Base-by-base conservation (phyloP, 257 asterid species). In the Thymus quinquecostatus region DNA sequence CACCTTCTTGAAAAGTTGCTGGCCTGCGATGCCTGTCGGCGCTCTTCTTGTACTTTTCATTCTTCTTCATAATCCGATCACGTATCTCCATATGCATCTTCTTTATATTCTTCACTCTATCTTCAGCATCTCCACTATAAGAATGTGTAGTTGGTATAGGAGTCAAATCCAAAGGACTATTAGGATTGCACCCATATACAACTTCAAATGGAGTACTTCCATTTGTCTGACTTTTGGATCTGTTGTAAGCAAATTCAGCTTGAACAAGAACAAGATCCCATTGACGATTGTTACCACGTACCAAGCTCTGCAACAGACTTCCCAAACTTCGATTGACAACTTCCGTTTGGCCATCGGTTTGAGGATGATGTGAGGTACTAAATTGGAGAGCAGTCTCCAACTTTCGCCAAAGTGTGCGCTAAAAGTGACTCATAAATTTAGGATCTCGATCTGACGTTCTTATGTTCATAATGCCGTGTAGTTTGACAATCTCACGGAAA, bases 351-450 rank as follows among this genome's bases (percentile, higher is more conserved):
- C 9, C 56, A 13, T 50, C 29, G 56, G 56, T 50, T 50, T 50
- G 29, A 11, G 56, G 56, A 3, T 50, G 28, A 5, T 41, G 57
- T 2, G 58, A 65, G n/a, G 70, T 45, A 11, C 70, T 64, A 66
- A 66, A 66, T 1, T 66, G 45, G 2, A 66, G 45, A 47, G 48
- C 33, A 10, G 70, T 66, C 12, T 60, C 60, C 45, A 66, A 5
- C 10, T 66, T 66, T 2, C 61, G 14, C 71, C 45, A 49, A 1
- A 66, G 33, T 9, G 71, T 66, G 2, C 59, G 13, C 71, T 32
- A 51, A 34, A 66, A 66, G 27, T 66, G 48, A 34, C 61, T n/a
- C 50, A 66, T 36, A 50, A 51, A 66, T 10, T 66, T 66, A 8
- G 36, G 10, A 50, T 66, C 71, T 1, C 14, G 61, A 63, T 63